phyloP scores from a whole-genome alignment of 2,329 filamentous ascomycete species.

The Ophiostoma himal-ulmi region DNA sequence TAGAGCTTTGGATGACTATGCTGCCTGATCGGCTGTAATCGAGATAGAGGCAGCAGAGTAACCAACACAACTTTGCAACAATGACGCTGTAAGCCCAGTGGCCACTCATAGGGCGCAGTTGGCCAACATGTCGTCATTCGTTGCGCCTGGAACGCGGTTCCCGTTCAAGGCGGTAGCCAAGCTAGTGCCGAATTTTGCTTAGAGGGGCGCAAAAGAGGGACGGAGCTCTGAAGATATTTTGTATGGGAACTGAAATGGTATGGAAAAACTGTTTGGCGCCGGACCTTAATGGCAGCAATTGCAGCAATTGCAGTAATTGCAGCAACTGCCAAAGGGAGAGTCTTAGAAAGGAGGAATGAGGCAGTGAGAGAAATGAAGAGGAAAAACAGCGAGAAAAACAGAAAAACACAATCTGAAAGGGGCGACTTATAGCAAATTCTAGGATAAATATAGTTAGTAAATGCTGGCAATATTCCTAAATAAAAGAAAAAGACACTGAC shows the following conservation, averaged over 20 bases:
- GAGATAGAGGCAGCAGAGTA: background rate
- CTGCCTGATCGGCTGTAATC: background rate
- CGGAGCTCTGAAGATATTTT: slow-evolving; percentile 11
- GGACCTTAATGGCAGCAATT: background rate
- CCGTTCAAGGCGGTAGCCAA: slow-evolving; percentile 1
- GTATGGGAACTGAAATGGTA: background rate
- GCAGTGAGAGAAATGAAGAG: background rate
- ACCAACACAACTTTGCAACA: background rate
- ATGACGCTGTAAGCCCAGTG: slow-evolving; percentile 1
- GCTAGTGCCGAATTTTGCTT: slow-evolving; percentile 3
- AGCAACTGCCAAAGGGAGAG: background rate
- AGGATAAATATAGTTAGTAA: background rate
- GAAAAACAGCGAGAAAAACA: background rate
- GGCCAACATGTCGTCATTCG: slow-evolving; percentile 27
- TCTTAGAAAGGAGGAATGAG: background rate
- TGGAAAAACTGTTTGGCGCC: slow-evolving; percentile 1
- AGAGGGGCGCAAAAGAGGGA: slow-evolving; percentile 1
- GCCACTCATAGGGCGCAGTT: slow-evolving; percentile 24
- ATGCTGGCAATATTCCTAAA: background rate
- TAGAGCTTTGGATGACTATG: background rate
- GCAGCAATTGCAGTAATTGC: background rate
- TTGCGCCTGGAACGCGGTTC: slow-evolving; percentile 16
- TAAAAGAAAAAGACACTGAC: background rate
- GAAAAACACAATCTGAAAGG: background rate
- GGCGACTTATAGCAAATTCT: background rate